Base-by-base conservation (phyloP, 2,329 filamentous ascomycete genomes). In the Aspergillus udagawae region DNA sequence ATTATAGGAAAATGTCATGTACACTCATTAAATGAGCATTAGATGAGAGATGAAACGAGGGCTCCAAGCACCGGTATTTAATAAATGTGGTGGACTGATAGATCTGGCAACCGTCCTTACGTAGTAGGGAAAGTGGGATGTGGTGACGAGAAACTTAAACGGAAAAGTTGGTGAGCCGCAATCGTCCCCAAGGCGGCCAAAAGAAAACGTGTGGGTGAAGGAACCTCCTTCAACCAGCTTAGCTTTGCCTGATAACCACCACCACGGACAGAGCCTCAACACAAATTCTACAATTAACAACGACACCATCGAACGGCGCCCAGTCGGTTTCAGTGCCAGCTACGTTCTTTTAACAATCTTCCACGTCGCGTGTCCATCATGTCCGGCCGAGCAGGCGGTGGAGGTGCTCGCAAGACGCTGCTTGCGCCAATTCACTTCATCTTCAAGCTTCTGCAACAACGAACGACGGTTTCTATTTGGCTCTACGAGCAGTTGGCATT, bases 401-500 rank as follows among this genome's bases (percentile, higher is more conserved):
- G 82, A 63, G 82, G 79, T 62, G 83, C 81, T 66, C 79, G 82
- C 71, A 87, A 87, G 79, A 88, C 89, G 63, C 82, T 90, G 62
- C 82, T 90, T 65, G 87, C 87, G 58, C 88, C 88, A 1, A 91
- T 91, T 80, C 92, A 94, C 78, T 92, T 92, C 77, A 93, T 94
- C 75, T 94, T 94, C 85, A 96, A 94, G 82, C 88, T 97, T 42
- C 84, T 97, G 9, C 92, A 86, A 68, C 80, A 90, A 75, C 88
- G 92, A 70, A 87, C 89, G 17, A 92, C 89, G 1, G 91, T 97
- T 42, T 91, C 90, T 67, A 90, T 99, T 71, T 99, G 94, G 94
- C 82, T 99, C 45, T 97, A 95, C 76, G 94, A 99, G 79, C 94
- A 99, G 82, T 81, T 97, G 54, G 87, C 87, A 14, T 92, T 96